Conservation (phyloP, 2,329 filamentous ascomycete genomes). For the Lasiodiplodia theobromae region DNA sequence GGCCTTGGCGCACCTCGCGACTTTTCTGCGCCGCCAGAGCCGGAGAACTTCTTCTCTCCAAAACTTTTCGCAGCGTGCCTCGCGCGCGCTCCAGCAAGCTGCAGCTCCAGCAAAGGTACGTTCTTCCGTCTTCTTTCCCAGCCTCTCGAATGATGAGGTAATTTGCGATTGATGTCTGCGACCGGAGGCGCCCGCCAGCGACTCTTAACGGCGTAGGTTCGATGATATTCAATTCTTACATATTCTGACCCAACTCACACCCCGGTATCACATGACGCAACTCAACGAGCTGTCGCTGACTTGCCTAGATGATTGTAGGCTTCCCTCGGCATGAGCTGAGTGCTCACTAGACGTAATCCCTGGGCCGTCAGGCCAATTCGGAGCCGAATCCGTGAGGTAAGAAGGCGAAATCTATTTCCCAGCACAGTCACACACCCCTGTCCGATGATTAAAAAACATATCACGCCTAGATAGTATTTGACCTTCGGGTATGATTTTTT, state of each 20-base stretch:
- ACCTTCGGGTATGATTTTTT: conserved; percentile 64
- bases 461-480: conserved; percentile 73
- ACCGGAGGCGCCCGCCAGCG: conserved; percentile 92
- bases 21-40: conserved; percentile 19
- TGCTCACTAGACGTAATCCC: neutral
- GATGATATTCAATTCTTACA: conserved; percentile 98
- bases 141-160: conserved; percentile 79
- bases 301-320: conserved; percentile 13
- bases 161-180: conserved; percentile 97
- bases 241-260: conserved; percentile 77
- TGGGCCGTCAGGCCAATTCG: neutral
- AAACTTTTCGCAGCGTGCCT: neutral
- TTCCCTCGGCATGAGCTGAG: neutral
- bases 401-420: conserved; percentile 11
- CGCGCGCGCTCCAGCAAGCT: neutral
- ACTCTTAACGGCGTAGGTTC: conserved; percentile 76
- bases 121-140: conserved; percentile 27
- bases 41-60: conserved; percentile 7
- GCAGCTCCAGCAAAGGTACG: conserved; percentile 17
- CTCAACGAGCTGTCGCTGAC: conserved; percentile 24
- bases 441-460: conserved; percentile 71
- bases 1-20: conserved; percentile 12
- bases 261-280: neutral
- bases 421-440: conserved; percentile 36
- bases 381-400: conserved; percentile 15